These are phyloP conservation scores for Xylariaceae sp. DNA, from an alignment of 2,329 filamentous ascomycete genomes.

Conservation along the genomic window DNA sequence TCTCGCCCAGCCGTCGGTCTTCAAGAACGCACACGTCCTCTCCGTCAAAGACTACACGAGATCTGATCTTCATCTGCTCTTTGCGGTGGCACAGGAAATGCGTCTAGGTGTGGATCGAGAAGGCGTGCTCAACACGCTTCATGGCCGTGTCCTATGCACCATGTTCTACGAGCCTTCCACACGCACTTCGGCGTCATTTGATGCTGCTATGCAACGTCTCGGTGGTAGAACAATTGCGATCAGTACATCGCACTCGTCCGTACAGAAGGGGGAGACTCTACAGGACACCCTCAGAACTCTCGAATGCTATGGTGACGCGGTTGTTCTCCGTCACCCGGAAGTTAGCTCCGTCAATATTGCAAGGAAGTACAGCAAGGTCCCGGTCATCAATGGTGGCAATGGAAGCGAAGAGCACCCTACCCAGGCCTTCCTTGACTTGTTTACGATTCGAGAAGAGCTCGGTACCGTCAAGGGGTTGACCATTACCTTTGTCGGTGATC, in stretches of 20 bases:
- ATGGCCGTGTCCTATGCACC: slow-evolving; percentile 78
- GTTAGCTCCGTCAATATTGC: slow-evolving; percentile 75
- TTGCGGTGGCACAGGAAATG: slow-evolving; percentile 98
- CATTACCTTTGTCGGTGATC: slow-evolving; percentile 91
- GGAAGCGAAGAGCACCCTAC: slow-evolving; percentile 95
- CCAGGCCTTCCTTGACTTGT: slow-evolving; percentile 94
- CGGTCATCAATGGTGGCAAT: slow-evolving; percentile 96
- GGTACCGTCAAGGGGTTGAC: slow-evolving; percentile 92
- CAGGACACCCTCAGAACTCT: slow-evolving; percentile 92
- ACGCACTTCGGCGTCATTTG: slow-evolving; percentile 89
- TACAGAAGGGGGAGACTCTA: slow-evolving; percentile 88
- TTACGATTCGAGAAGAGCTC: slow-evolving; percentile 96
- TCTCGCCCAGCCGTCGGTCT: slow-evolving; percentile 67
- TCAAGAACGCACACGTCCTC: slow-evolving; percentile 84
- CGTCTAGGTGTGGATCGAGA: slow-evolving; percentile 88
- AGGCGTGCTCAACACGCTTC: slow-evolving; percentile 80
- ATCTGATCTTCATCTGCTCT: slow-evolving; percentile 83
- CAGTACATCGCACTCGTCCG: slow-evolving; percentile 77
- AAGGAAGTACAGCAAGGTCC: slow-evolving; percentile 80
- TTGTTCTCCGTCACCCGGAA: slow-evolving; percentile 91
- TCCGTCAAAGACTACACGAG: slow-evolving; percentile 89
- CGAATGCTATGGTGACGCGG: slow-evolving; percentile 87
- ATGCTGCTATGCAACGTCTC: slow-evolving; percentile 96
- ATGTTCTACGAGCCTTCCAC: slow-evolving; percentile 99
- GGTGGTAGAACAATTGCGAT: slow-evolving; percentile 82